Percentiles rank a stretch among this genome's conserved stretches.
Conservation (phyloP, 495 filamentous ascomycete species). For the Aspergillus wentii region DNA sequence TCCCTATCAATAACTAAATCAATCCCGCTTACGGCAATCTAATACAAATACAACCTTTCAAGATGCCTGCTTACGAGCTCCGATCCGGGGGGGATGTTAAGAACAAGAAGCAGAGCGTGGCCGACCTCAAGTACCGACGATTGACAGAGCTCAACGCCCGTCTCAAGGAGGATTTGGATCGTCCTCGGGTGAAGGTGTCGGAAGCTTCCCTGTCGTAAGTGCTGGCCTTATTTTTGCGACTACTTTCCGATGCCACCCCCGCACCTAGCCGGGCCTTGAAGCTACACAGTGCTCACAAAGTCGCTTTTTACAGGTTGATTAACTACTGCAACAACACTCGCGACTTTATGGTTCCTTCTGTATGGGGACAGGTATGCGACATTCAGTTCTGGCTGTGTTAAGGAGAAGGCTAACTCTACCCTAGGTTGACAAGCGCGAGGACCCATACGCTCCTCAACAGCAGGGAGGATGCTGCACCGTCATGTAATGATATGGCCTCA, state of each 20-base stretch:
- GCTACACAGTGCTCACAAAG: too few species aligned
- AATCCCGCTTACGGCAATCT: too few species aligned
- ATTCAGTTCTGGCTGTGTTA: constrained; percentile 1
- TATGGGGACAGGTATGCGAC: constrained; percentile 82
- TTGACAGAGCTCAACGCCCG: constrained; percentile 94
- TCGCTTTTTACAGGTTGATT: constrained; percentile 64
- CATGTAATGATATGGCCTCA: constrained; percentile 67
- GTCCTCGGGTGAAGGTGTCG: constrained; percentile 90
- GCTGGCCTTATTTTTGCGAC: constrained; percentile 3
- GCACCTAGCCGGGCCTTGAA: constrained; percentile 15
- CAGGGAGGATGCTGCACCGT: constrained; percentile 86
- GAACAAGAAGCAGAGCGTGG: constrained; percentile 99
- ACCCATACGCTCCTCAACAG: constrained; percentile 94
- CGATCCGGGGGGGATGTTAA: constrained; percentile 63
- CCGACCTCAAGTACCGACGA: constrained; percentile 92
- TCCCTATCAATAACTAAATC: too few species aligned
- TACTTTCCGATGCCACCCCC: constrained; percentile 2
- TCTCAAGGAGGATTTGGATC: constrained; percentile 89
- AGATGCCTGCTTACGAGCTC: constrained; percentile 51
- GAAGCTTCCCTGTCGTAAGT: constrained; percentile 89
- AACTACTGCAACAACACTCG: constrained; percentile 93
- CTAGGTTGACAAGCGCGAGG: constrained; percentile 82
- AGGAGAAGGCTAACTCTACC: constrained; percentile 3
- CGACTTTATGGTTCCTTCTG: constrained; percentile 97
- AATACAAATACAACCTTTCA: constrained; percentile 12